phyloP scores from a whole-genome alignment of 768 basidiomycete genomes.

The Pisolithus tinctorius region DNA sequence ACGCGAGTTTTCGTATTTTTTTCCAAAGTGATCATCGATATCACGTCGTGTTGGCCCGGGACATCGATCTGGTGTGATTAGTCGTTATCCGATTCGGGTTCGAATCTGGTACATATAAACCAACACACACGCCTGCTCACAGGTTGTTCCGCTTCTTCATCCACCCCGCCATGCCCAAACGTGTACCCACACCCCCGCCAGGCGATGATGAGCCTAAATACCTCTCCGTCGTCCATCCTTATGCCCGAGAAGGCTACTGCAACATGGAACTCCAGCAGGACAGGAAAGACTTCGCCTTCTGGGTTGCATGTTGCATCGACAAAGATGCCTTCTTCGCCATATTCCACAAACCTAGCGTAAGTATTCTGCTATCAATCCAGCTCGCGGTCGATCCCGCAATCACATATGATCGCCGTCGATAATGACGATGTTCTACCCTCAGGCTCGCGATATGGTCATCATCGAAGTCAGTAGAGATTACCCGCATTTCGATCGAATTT shows the following conservation, averaged over 20 bases:
- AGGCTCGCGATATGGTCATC: slow-evolving; percentile 41
- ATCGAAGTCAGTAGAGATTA: slow-evolving; percentile 33
- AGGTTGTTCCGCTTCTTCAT: slow-evolving; percentile 1
- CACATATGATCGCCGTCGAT: not conserved
- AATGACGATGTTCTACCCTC: not conserved
- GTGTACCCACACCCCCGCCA: slow-evolving; percentile 35
- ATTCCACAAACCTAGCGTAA: slow-evolving; percentile 39
- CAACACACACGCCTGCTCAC: not conserved
- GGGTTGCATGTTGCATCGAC: slow-evolving; percentile 37
- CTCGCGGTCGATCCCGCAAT: not conserved
- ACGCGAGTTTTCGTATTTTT: no score
- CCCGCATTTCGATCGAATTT: slow-evolving; percentile 26
- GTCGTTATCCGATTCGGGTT: no score
- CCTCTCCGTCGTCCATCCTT: slow-evolving; percentile 39
- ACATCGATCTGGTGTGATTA: no score
- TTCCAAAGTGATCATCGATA: no score
- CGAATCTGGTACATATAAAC: not conserved
- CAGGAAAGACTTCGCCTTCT: slow-evolving; percentile 31
- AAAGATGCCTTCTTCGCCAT: slow-evolving; percentile 31
- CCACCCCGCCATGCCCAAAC: slow-evolving; percentile 33
- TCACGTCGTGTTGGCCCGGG: no score
- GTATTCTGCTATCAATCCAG: slow-evolving; percentile 10
- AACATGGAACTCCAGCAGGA: slow-evolving; percentile 36
- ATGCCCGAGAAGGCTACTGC: slow-evolving; percentile 30
- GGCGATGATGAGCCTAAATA: slow-evolving; percentile 39